Evolutionary conservation across 78 protist species (phyloP).

Genomic region (Dictyostelium firmibasis): DNA sequence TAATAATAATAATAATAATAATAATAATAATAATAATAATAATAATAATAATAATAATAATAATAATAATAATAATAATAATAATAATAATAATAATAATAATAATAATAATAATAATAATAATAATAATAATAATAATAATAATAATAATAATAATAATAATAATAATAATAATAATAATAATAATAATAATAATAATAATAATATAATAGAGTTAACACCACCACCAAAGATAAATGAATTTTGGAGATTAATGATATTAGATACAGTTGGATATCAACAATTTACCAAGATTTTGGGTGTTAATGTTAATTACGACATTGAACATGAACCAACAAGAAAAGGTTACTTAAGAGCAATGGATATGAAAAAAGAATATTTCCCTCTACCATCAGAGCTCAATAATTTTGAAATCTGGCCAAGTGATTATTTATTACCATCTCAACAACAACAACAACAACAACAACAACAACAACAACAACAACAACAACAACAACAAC

Average conservation of each 20-base stretch:
- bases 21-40: too few species aligned
- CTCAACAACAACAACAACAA: background rate
- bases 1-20: too few species aligned
- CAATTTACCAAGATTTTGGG: background rate
- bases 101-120: too few species aligned
- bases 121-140: too few species aligned
- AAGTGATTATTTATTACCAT: background rate
- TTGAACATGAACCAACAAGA: background rate
- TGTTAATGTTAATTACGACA: background rate
- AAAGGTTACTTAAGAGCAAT: background rate
- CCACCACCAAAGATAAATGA: background rate
- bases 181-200: too few species aligned
- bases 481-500: background rate
- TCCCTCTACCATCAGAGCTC: background rate
- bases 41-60: too few species aligned
- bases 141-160: too few species aligned
- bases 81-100: too few species aligned
- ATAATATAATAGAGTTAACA: background rate
- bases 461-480: background rate
- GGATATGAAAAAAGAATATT: background rate
- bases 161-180: too few species aligned
- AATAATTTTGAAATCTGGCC: background rate
- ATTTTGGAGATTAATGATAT: background rate
- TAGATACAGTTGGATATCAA: background rate
- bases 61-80: too few species aligned